Base-by-base conservation (phyloP, 2,329 filamentous ascomycete genomes). In the Pseudonectria buxi region DNA sequence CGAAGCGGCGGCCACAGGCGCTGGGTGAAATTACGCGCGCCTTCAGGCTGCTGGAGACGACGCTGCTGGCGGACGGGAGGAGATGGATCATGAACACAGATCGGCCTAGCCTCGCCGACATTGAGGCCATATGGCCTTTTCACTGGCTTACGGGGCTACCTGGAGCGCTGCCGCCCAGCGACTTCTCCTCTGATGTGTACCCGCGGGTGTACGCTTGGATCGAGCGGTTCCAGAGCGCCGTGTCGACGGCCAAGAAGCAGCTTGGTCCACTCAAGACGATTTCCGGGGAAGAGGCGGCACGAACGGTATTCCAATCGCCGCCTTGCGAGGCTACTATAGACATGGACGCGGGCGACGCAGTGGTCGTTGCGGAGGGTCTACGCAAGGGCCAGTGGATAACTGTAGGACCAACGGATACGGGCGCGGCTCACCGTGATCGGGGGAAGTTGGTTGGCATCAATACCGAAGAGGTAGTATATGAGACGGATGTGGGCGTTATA, bases 71-170 rank as follows among this genome's bases (percentile, higher is more conserved):
- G 1, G 81, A 86, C 58, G 79, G 76, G n/a, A 67, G 81, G 36
- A 54, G 70, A 3, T 87, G 81, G 81, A 59, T 86, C 7, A 58
- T 81, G 10, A 66, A 63, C 10, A 72, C 68, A 2, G 50, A 67
- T 3, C 55, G 57, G 13, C 75, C 78, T 2, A 69, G 65, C 2
- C 55, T 85, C 43, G 78, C 74, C 4, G 83, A 88, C 55, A 76
- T 87, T 40, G 78, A 87, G 60, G 76, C 72, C 28, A 61, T 82
- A 10, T 86, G 78, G 78, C 68, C 73, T 1, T 70, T 86, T 45
- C 71, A 81, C 56, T 87, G 83, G 83, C 57, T 85, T 2, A 55
- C 59, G 3, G 61, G 58, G 10, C 62, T 84, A 30, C 69, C 70
- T 10, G 71, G 71, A 4, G 71, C 72, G 11, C 64, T 84, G 30